phyloP scores from a whole-genome alignment of 352 stramenopile genomes.

The Phytopythium mirpurense region DNA sequence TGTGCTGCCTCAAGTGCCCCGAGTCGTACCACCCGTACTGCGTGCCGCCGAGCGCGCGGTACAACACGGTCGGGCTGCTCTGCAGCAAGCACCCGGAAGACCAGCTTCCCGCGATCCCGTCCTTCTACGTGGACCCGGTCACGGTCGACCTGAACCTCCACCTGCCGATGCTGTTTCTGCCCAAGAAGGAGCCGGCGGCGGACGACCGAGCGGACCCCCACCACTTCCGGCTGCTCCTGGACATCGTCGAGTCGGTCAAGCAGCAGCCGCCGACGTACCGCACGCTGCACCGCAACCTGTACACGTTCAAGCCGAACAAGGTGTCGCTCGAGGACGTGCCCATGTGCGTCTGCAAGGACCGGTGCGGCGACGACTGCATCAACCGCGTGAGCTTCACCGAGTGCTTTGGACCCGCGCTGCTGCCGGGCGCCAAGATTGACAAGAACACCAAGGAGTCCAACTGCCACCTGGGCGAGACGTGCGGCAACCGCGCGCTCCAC shows the following conservation, averaged over 20 bases:
- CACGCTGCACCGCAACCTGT: constrained; percentile 74
- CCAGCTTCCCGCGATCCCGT: constrained; percentile 72
- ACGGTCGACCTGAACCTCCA: constrained; percentile 74
- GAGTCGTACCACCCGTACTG: constrained; percentile 91
- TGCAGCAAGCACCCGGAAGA: constrained; percentile 86
- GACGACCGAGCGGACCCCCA: constrained; percentile 47
- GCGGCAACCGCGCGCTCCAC: constrained; percentile 89
- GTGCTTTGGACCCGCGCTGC: constrained; percentile 80
- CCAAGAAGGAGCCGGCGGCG: constrained; percentile 50
- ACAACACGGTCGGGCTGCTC: constrained; percentile 90
- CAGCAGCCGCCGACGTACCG: constrained; percentile 71
- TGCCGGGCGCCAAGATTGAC: constrained; percentile 52
- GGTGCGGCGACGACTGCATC: constrained; percentile 91
- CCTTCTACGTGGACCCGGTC: constrained; percentile 69
- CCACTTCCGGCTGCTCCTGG: constrained; percentile 73
- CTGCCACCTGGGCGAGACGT: constrained; percentile 87
- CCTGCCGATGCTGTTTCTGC: constrained; percentile 76
- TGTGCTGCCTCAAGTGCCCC: constrained; percentile 91
- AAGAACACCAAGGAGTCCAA: constrained; percentile 85
- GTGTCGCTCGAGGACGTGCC: constrained; percentile 71
- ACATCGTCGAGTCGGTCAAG: constrained; percentile 69
- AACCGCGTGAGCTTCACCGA: constrained; percentile 92
- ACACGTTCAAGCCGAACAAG: constrained; percentile 83
- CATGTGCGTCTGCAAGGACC: constrained; percentile 69
- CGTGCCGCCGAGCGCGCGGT: constrained; percentile 86